These are phyloP conservation scores for Peterozyma xylosa DNA, from an alignment of 805 yeast genomes.

Conservation along the genomic window DNA sequence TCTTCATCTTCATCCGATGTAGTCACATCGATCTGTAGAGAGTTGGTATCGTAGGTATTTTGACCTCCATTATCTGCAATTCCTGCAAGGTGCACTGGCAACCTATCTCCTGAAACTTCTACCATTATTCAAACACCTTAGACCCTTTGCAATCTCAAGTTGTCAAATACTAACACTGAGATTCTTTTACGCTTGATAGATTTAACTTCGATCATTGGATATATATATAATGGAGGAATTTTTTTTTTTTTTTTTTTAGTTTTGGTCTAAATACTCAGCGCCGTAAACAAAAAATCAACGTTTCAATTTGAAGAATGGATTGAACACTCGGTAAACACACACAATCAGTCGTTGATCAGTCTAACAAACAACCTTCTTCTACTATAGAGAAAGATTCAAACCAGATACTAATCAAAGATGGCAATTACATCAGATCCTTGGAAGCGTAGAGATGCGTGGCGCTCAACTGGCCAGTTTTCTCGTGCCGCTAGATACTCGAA, in stretches of 20 bases:
- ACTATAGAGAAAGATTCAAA: too few species aligned
- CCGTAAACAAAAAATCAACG: too few species aligned
- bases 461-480: constrained; percentile 77
- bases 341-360: not conserved
- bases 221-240: too few species aligned
- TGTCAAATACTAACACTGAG: too few species aligned
- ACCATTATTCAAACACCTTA: not conserved
- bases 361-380: too few species aligned
- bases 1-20: constrained; percentile 1
- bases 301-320: too few species aligned
- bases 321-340: too few species aligned
- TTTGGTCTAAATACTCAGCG: not conserved
- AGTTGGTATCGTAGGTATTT: not conserved
- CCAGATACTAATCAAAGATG: constrained; percentile 11
- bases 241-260: not conserved
- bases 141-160: not conserved
- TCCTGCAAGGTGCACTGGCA: not conserved
- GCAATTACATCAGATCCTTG: constrained; percentile 31
- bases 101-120: not conserved
- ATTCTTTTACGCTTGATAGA: too few species aligned
- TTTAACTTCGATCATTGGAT: not conserved
- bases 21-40: not conserved
- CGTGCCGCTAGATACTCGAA: constrained; percentile 61
- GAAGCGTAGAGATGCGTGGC: constrained; percentile 81
- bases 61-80: not conserved